Conservation (phyloP, 2,329 filamentous ascomycete species). For the Fusarium lateritium region DNA sequence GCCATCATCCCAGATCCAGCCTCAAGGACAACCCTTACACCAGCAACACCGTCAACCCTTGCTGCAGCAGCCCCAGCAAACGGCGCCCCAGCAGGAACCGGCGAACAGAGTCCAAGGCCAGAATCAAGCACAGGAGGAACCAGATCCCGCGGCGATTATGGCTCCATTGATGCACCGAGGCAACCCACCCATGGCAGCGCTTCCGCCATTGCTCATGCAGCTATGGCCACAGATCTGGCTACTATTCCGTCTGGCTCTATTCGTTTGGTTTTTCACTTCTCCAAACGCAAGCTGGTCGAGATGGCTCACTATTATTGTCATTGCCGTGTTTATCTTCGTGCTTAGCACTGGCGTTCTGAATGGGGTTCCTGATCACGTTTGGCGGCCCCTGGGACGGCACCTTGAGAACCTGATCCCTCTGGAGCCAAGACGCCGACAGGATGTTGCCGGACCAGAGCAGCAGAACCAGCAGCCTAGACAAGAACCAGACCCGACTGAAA, state of each 20-base stretch:
- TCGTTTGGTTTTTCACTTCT: slow-evolving; percentile 76
- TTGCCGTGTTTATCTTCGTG: slow-evolving; percentile 71
- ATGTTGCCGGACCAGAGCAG: slow-evolving; percentile 35
- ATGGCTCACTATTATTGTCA: slow-evolving; percentile 68
- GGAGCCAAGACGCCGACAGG: slow-evolving; percentile 54
- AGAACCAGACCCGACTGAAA: slow-evolving; percentile 63
- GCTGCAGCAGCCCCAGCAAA: slow-evolving; percentile 35
- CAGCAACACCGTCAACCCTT: slow-evolving; percentile 33
- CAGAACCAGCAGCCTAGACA: slow-evolving; percentile 45
- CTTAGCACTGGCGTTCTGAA: slow-evolving; percentile 72
- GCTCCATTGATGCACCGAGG: slow-evolving; percentile 53
- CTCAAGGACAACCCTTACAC: slow-evolving; percentile 25
- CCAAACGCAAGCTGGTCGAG: slow-evolving; percentile 71
- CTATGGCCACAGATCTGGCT: slow-evolving; percentile 76
- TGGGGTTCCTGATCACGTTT: slow-evolving; percentile 67
- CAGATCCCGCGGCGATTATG: slow-evolving; percentile 45
- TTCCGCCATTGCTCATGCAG: slow-evolving; percentile 54
- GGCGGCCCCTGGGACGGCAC: slow-evolving; percentile 70
- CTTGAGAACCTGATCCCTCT: slow-evolving; percentile 72
- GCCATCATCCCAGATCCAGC: slow-evolving; percentile 23
- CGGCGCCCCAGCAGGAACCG: slow-evolving; percentile 48
- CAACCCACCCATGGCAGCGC: slow-evolving; percentile 56
- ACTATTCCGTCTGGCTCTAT: slow-evolving; percentile 68
- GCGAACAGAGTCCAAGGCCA: slow-evolving; percentile 44
- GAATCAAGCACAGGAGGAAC: slow-evolving; percentile 43